Evolutionary conservation across 1,139 yeast species (phyloP).

Genomic region (Pichia sp.): DNA sequence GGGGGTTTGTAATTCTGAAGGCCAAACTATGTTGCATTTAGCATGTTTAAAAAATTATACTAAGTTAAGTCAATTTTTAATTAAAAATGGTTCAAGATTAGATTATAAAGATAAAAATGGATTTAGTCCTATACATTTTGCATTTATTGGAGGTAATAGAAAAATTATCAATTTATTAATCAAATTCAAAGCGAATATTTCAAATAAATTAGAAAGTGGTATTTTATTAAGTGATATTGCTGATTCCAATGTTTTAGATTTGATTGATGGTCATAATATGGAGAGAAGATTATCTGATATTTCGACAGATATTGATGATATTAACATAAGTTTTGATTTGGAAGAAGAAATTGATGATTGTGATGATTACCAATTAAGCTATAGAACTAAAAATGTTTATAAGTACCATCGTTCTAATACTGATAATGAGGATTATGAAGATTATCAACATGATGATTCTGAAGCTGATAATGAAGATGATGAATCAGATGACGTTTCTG

Average conservation of each 20-base stretch:
- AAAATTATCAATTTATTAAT: slow-evolving; percentile 52
- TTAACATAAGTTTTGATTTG: slow-evolving; percentile 18
- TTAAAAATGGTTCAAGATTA: slow-evolving; percentile 74
- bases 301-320: slow-evolving; percentile 9
- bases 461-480: slow-evolving; percentile 21
- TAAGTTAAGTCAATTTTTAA: slow-evolving; percentile 54
- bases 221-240: slow-evolving; percentile 47
- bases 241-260: slow-evolving; percentile 61
- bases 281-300: slow-evolving; percentile 28
- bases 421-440: background rate
- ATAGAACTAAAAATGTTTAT: slow-evolving; percentile 15
- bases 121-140: slow-evolving; percentile 80
- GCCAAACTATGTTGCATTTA: slow-evolving; percentile 82
- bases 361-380: slow-evolving; percentile 4
- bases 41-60: slow-evolving; percentile 71
- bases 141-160: slow-evolving; percentile 69
- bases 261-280: slow-evolving; percentile 32
- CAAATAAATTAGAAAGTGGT: slow-evolving; percentile 51
- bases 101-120: slow-evolving; percentile 77
- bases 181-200: slow-evolving; percentile 60
- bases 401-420: slow-evolving; percentile 1
- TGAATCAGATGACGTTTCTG: slow-evolving; percentile 29
- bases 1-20: slow-evolving; percentile 74
- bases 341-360: slow-evolving; percentile 24
- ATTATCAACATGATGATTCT: slow-evolving; percentile 6